Conservation (phyloP, 2,329 filamentous ascomycete genomes). For the Didymella pinodella region DNA sequence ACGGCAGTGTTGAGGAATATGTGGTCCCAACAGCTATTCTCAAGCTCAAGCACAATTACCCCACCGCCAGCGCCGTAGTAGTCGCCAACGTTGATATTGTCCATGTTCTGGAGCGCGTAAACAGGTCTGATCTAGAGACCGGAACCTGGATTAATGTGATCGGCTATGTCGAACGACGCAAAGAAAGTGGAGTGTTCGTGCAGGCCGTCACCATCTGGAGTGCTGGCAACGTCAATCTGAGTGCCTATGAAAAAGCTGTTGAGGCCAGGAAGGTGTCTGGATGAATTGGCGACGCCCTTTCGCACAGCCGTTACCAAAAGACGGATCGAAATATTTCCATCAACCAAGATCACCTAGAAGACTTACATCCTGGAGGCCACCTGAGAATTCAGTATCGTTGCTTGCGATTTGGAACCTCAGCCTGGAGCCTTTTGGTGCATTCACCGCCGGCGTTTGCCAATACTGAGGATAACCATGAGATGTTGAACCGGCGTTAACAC, state of each 20-base stretch:
- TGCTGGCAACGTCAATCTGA: conserved; percentile 74
- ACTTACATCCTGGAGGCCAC: not conserved
- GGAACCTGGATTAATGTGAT: conserved; percentile 93
- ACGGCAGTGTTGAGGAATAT: conserved; percentile 66
- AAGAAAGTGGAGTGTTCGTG: conserved; percentile 56
- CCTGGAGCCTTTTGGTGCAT: too few relatives aligned
- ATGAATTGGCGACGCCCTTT: not conserved
- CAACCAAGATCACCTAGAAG: not conserved
- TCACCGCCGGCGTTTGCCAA: too few relatives aligned
- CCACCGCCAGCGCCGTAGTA: conserved; percentile 50
- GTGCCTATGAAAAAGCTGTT: conserved; percentile 70
- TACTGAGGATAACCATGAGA: too few relatives aligned
- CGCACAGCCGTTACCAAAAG: too few relatives aligned
- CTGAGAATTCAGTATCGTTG: too few relatives aligned
- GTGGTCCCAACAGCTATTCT: conserved; percentile 66
- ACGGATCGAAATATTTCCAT: too few relatives aligned
- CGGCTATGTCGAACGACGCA: conserved; percentile 68
- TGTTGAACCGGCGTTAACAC: too few relatives aligned
- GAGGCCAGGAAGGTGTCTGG: conserved; percentile 23
- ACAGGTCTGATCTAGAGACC: conserved; percentile 68
- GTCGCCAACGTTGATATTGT: conserved; percentile 73
- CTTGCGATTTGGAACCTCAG: too few relatives aligned
- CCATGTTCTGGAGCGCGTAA: conserved; percentile 72
- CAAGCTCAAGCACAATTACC: conserved; percentile 72
- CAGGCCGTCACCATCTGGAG: conserved; percentile 83